Base-by-base conservation (phyloP, 1,284 basidiomycete species). In the Leccinum glutinopallens region DNA sequence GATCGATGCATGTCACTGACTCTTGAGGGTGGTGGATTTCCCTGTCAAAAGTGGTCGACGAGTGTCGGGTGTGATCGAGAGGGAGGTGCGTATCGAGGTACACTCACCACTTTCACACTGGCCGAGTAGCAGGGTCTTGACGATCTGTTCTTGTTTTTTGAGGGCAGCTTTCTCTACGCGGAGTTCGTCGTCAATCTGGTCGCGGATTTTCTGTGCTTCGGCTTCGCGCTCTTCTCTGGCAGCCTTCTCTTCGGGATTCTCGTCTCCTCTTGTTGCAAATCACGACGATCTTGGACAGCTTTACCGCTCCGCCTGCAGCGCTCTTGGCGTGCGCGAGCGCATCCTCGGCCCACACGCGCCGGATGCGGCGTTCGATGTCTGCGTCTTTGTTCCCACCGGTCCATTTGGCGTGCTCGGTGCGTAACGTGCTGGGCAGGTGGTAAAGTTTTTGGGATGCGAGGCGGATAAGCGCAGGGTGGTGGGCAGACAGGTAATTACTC, bases 391-490 rank as follows among this genome's bases (percentile, higher is more conserved):
- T 92, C 1, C 92, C 92, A n/a, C 89, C 86, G 5, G 87, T 86
- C 86, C 89, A 91, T 57, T 80, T 77, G 6, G 89, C 86, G 75
- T 93, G 89, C 72, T 93, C 88, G 1, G 88, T 88, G 69, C 84
- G 80, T 22, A 97, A 83, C 29, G 74, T 97, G 94, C 10, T n/a
- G n/a, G n/a, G n/a, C n/a, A n/a, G n/a, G n/a, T n/a, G n/a, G n/a
- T n/a, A n/a, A n/a, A 96, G 79, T 29, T 84, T 81, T 0, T 92
- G 92, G 0, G 94, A 94, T 19, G 90, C 87, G 43, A 95, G 85
- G 17, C 91, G 85, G 35, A 81, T 79, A 59, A 90, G 76, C 5
- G 76, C 66, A 0, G 91, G 91, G 68, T 92, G 88, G 65, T 86
- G 75, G 2, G 74, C 77, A 66, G 84, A 80, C 41, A 95, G 81